These are phyloP conservation scores for Alternaria viburni DNA, from an alignment of 2,329 filamentous ascomycete genomes.

Conservation along the genomic window DNA sequence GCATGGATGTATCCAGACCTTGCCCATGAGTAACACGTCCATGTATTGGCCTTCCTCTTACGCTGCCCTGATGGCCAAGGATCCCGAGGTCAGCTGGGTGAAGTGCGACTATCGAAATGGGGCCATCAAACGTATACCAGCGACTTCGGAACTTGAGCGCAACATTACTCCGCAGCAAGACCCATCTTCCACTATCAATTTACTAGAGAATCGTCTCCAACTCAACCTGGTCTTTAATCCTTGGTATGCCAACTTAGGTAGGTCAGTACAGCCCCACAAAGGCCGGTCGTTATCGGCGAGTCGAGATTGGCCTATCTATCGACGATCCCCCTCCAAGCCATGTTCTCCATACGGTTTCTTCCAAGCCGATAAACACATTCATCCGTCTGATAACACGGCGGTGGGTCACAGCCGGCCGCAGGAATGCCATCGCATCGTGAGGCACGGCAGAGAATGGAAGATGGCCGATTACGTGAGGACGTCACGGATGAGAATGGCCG, in stretches of 20 bases:
- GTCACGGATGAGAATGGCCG: conserved; percentile 1
- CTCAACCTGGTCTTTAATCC: background rate
- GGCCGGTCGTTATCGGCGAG: conserved; percentile 9
- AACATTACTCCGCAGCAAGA: background rate
- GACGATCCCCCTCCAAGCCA: background rate
- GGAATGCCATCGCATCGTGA: background rate
- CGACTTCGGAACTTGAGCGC: background rate
- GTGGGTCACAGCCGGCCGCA: background rate
- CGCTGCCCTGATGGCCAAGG: background rate
- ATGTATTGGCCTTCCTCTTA: background rate
- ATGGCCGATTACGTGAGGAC: background rate
- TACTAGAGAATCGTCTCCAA: background rate
- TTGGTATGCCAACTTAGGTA: background rate
- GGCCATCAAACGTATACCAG: background rate
- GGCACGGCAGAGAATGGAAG: background rate
- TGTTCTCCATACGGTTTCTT: conserved; percentile 5
- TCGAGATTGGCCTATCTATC: conserved; percentile 4
- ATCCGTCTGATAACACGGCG: conserved; percentile 2
- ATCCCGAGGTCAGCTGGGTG: no score
- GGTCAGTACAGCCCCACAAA: conserved; percentile 3
- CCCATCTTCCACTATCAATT: background rate
- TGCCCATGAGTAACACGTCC: background rate
- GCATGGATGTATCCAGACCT: background rate
- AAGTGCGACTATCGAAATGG: background rate
- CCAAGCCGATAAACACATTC: conserved; percentile 4